A percentile compares a stretch with the other conserved stretches of the same genome.
phyloP scores from a whole-genome alignment of 179 eudicot genomes.

The Pouteria campechiana region DNA sequence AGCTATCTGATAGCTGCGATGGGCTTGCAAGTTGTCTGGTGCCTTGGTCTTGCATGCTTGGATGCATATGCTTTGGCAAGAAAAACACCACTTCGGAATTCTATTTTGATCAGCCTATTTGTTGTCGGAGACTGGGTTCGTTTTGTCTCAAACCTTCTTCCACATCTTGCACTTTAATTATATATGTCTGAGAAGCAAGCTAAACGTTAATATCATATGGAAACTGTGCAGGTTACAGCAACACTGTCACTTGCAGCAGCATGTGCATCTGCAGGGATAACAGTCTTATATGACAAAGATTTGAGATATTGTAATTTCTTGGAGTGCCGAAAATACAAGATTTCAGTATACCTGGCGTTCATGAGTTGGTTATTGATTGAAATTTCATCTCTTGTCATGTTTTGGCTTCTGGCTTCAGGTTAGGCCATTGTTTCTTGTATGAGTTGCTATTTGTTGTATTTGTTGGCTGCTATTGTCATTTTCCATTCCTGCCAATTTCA shows the following conservation, averaged over 20 bases:
- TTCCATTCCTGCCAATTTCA: too few relatives aligned
- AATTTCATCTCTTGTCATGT: constrained; percentile 56
- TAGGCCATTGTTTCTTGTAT: too few relatives aligned
- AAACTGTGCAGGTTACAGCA: constrained; percentile 45
- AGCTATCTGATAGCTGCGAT: constrained; percentile 72
- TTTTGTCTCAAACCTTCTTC: background rate
- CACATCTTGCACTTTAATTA: background rate
- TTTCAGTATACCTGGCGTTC: constrained; percentile 60
- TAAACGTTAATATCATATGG: background rate
- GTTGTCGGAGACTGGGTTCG: constrained; percentile 72
- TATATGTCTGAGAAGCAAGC: background rate
- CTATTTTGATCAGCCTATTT: constrained; percentile 43
- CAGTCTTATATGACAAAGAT: constrained; percentile 43
- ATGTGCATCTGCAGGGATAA: constrained; percentile 59
- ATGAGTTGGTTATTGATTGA: constrained; percentile 48
- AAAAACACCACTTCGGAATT: constrained; percentile 35
- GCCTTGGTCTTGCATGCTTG: constrained; percentile 46
- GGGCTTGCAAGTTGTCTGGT: constrained; percentile 71
- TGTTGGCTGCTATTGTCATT: too few relatives aligned
- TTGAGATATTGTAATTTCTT: constrained; percentile 26
- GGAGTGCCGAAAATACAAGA: constrained; percentile 42
- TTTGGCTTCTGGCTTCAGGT: constrained; percentile 67
- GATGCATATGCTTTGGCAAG: constrained; percentile 51
- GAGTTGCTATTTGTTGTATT: too few relatives aligned
- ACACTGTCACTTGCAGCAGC: constrained; percentile 72